Evolutionary conservation across 1,139 yeast genomes (phyloP), one percentile per base, ranked within the genome.

Genomic region (Kodamaea alishanica): DNA sequence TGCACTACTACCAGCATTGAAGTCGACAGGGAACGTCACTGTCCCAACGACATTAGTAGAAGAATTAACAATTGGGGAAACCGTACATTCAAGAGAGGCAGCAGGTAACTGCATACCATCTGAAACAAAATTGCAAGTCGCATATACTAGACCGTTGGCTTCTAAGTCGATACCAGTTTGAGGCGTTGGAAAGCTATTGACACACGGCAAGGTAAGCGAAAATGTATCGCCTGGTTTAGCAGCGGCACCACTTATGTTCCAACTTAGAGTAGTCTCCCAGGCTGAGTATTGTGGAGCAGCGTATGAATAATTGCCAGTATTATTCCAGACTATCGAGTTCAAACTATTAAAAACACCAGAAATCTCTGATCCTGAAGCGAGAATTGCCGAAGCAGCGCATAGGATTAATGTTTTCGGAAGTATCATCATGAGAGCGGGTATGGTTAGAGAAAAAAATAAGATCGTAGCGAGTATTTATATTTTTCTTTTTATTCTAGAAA

Each of bases 181-280:
- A n/a, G 47, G 23, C 23, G 31, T 15, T 6, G 64, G 55, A 39
- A 61, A 60, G 38, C 57, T 58, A 44, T 49, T 61, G 5, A 58
- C 67, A 47, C 61, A 53, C 5, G 65, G 65, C 44, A 63, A 40
- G 26, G 37, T 35, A 33, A 62, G 55, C 1, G 55, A 47, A 44
- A 62, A 61, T 4, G 65, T 58, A 40, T 63, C 68, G 10, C 67
- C 67, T 0, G 65, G 41, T 1, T 38, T 27, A 2, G 55, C 51
- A 1, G 46, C 37, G 41, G 62, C 68, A n/a, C 66, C 65, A 0
- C 41, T 34, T 6, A 64, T 46, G 3, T 35, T 24, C 68, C 69
- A 64, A 3, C 42, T 38, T 8, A 63, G 38, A 0, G 49, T 43
- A 2, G 60, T 60, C 6, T 40, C 32, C 67, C 67, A 63, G 43